Evolutionary conservation across 345 rosid species (phyloP).

Genomic region (Clarkia xantiana): DNA sequence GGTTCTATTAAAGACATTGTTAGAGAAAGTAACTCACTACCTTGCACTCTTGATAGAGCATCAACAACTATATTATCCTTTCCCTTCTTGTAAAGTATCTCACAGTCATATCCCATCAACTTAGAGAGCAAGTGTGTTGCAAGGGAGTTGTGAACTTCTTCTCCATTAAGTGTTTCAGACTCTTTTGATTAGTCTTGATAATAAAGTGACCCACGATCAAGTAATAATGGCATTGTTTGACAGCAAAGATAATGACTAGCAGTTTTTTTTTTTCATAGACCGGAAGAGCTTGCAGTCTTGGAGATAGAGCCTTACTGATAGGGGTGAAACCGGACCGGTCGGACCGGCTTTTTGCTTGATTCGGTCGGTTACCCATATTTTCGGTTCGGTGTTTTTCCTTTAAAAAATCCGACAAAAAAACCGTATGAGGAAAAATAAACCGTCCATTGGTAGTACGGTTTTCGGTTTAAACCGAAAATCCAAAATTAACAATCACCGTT

Average conservation of each 20-base stretch:
- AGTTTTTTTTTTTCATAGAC: slow-evolving; percentile 1
- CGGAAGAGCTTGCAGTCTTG: background rate
- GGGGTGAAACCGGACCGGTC: no score
- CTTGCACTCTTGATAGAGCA: background rate
- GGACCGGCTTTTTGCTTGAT: no score
- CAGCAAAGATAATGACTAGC: background rate
- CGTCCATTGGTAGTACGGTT: no score
- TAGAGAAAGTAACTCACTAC: background rate
- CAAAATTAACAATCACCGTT: no score
- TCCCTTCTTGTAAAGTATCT: background rate
- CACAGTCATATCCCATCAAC: slow-evolving; percentile 1
- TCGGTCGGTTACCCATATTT: no score
- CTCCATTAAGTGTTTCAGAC: slow-evolving; percentile 2
- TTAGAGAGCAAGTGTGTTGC: background rate
- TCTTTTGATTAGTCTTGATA: slow-evolving; percentile 2
- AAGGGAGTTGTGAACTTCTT: background rate
- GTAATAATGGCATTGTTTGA: background rate
- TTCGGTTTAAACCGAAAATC: no score
- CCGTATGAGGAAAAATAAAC: no score
- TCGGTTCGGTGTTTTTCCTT: no score
- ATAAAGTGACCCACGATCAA: no score
- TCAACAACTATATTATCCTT: background rate
- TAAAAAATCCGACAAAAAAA: no score
- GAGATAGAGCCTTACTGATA: background rate
- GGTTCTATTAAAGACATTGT: background rate